A percentile compares a stretch with the other conserved stretches of the same genome.
phyloP scores from a whole-genome alignment of 2,329 filamentous ascomycete genomes.

The Cladosporium colombiae region DNA sequence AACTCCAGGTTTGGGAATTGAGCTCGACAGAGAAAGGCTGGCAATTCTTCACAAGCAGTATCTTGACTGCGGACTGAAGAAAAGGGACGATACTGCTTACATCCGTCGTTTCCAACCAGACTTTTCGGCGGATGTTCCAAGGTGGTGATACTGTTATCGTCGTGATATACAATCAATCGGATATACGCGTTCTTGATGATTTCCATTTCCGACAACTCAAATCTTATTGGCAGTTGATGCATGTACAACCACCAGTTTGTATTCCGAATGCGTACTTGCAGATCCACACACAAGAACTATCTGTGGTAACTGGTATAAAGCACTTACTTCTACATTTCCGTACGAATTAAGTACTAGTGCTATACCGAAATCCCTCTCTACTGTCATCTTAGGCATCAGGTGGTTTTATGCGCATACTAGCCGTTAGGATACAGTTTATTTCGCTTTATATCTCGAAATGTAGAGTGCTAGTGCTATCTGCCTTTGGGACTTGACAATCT shows the following conservation, averaged over 20 bases:
- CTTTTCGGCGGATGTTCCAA: constrained; percentile 1
- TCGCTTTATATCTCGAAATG: no score
- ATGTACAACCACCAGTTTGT: not conserved
- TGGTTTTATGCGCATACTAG: no score
- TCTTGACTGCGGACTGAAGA: constrained; percentile 8
- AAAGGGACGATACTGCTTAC: constrained; percentile 12
- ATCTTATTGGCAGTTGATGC: not conserved
- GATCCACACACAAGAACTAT: not conserved
- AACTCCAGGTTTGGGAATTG: constrained; percentile 1
- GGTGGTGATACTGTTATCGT: not conserved
- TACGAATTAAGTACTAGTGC: no score
- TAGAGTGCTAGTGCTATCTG: no score
- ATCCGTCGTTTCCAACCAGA: constrained; percentile 7
- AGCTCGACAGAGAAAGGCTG: constrained; percentile 8
- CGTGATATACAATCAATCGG: not conserved
- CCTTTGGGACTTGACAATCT: no score
- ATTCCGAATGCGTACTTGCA: not conserved
- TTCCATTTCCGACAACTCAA: not conserved
- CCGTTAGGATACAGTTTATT: no score
- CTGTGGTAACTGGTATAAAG: not conserved
- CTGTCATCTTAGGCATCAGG: no score
- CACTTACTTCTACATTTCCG: no score
- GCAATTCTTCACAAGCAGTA: constrained; percentile 7
- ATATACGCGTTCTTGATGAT: not conserved
- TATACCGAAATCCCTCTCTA: no score